These are phyloP conservation scores for Hypoxylon fuscum DNA, from an alignment of 495 filamentous ascomycete species.

Conservation along the genomic window DNA sequence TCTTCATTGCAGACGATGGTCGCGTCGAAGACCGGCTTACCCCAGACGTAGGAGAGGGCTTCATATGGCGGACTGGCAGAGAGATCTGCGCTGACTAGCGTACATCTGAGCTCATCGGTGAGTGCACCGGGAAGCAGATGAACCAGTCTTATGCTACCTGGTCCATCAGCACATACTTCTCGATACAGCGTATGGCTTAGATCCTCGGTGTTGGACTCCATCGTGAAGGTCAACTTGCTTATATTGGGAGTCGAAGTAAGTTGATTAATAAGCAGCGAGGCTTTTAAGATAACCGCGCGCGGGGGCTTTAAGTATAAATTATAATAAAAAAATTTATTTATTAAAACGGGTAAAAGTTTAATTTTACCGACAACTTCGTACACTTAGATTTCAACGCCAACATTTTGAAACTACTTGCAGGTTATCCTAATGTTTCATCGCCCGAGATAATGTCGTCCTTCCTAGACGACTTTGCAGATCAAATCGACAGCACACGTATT, in stretches of 20 bases:
- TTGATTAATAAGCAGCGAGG: background rate
- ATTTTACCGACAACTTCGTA: background rate
- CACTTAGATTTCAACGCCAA: too few relatives aligned
- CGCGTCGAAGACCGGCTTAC: conserved; percentile 14
- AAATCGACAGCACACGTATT: too few relatives aligned
- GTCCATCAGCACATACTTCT: conserved; percentile 11
- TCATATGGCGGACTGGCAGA: conserved; percentile 11
- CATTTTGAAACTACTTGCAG: too few relatives aligned
- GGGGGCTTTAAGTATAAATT: background rate
- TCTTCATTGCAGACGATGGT: conserved; percentile 6
- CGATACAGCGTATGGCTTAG: conserved; percentile 6
- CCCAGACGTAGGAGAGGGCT: conserved; percentile 31
- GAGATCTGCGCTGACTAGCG: conserved; percentile 12
- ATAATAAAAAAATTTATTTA: background rate
- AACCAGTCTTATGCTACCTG: conserved; percentile 15
- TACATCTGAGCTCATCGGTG: conserved; percentile 17
- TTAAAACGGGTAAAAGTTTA: background rate
- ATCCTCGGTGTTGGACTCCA: conserved; percentile 11
- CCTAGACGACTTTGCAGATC: too few relatives aligned
- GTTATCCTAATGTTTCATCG: too few relatives aligned
- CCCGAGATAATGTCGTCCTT: too few relatives aligned
- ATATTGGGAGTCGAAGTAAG: background rate
- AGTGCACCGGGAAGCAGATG: conserved; percentile 12
- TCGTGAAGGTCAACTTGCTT: background rate
- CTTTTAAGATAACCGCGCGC: background rate